Evolutionary conservation across 495 filamentous ascomycete species (phyloP).

Genomic region (Penicillium coffeae): DNA sequence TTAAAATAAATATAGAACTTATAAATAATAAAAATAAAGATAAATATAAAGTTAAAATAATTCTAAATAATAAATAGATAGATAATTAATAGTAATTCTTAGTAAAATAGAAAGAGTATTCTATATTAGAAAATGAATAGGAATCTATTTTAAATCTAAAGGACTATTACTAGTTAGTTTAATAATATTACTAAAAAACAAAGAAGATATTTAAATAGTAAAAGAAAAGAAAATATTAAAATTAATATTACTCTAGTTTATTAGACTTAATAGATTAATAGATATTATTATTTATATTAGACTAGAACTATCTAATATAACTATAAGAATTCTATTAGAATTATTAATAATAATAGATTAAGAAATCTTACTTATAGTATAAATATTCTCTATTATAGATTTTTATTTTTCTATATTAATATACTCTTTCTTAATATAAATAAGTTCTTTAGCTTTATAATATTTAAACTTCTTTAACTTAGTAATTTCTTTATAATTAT

Average conservation of each 20-base stretch:
- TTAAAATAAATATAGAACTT: constrained; percentile 3
- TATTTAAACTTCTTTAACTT: too few relatives aligned
- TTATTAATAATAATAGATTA: neutral
- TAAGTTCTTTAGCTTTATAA: too few relatives aligned
- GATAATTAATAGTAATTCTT: constrained; percentile 6
- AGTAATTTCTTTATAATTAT: too few relatives aligned
- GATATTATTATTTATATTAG: neutral
- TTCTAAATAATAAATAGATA: constrained; percentile 6
- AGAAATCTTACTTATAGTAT: neutral
- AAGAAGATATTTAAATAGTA: neutral
- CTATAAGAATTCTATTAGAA: neutral
- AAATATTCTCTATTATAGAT: neutral
- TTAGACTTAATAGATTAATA: neutral
- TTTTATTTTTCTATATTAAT: neutral
- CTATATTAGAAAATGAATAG: constrained; percentile 13
- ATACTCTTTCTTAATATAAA: neutral
- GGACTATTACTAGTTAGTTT: constrained; percentile 3
- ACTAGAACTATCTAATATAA: neutral
- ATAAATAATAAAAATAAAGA: constrained; percentile 4
- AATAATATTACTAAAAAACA: neutral
- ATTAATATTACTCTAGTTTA: neutral
- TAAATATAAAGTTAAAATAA: constrained; percentile 8
- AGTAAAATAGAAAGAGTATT: constrained; percentile 7
- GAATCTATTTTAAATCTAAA: constrained; percentile 13
- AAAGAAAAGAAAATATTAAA: neutral